Conservation (phyloP, 208 protist genomes). For the Leishmania gerbilli region DNA sequence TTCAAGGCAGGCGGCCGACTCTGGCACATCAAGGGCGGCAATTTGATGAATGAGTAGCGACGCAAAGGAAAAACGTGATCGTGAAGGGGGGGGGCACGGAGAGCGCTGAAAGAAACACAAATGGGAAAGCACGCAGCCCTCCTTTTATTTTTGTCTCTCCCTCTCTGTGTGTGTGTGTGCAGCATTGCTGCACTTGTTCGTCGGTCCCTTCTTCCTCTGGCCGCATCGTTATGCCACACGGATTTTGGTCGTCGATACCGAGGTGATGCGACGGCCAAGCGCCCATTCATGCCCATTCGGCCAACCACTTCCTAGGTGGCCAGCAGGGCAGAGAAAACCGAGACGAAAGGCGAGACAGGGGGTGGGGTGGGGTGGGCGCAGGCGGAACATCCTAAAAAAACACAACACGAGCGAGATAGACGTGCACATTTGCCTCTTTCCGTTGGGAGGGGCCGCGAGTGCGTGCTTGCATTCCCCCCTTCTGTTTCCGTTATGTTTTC, state of each 20-base stretch:
- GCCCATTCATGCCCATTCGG: neutral
- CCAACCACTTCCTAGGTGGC: neutral
- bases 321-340: neutral
- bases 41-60: conserved; percentile 35
- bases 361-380: neutral
- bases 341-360: neutral
- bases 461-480: neutral
- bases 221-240: neutral
- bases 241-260: neutral
- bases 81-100: neutral
- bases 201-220: neutral
- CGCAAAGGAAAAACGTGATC: no score
- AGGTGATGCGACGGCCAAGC: neutral
- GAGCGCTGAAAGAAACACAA: neutral
- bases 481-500: neutral
- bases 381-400: no score
- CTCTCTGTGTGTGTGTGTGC: no score
- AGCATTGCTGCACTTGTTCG: neutral
- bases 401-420: no score
- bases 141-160: neutral
- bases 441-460: neutral
- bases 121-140: neutral
- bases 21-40: conserved; percentile 82
- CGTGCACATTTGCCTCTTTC: no score
- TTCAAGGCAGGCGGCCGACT: conserved; percentile 65